A percentile compares a stretch with the other conserved stretches of the same genome.
phyloP scores from a whole-genome alignment of 768 basidiomycete species.

The Tulasnella sp. region DNA sequence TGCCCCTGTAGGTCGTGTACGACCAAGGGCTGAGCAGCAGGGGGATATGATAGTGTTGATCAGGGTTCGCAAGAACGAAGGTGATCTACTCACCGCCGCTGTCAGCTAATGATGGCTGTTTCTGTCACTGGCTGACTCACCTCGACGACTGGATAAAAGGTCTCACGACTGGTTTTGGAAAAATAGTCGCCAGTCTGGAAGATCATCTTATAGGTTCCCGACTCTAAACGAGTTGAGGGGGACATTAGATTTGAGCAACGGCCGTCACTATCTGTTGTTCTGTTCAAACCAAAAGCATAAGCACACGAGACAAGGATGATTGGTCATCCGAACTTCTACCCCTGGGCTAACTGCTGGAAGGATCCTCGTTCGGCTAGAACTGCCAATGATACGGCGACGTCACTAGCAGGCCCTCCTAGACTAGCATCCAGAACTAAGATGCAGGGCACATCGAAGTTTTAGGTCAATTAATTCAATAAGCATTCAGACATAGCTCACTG shows the following conservation, averaged over 20 bases:
- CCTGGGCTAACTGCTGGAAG: slow-evolving; percentile 45
- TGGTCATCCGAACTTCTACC: slow-evolving; percentile 34
- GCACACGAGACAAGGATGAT: background rate
- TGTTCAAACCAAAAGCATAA: slow-evolving; percentile 24
- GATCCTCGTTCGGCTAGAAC: slow-evolving; percentile 31
- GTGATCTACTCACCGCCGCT: no score
- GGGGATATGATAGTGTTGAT: slow-evolving; percentile 85
- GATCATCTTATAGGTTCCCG: slow-evolving; percentile 70
- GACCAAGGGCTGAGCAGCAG: slow-evolving; percentile 86
- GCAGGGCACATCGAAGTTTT: no score
- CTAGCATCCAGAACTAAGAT: slow-evolving; percentile 76
- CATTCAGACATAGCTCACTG: slow-evolving; percentile 35
- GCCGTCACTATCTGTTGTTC: slow-evolving; percentile 69
- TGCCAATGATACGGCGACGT: slow-evolving; percentile 55
- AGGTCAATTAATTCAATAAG: no score
- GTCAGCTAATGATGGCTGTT: background rate
- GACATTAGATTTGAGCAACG: slow-evolving; percentile 64
- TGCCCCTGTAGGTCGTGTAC: slow-evolving; percentile 90
- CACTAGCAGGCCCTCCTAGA: slow-evolving; percentile 66
- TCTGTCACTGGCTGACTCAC: slow-evolving; percentile 31
- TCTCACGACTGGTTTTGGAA: slow-evolving; percentile 44
- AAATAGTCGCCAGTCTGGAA: slow-evolving; percentile 83
- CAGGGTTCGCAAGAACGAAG: slow-evolving; percentile 58
- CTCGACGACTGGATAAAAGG: slow-evolving; percentile 89
- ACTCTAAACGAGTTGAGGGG: slow-evolving; percentile 39